Evolutionary conservation across 129 eudicot species (phyloP), one percentile per base, ranked within the genome.

Genomic region (Flaveria sonorensis): DNA sequence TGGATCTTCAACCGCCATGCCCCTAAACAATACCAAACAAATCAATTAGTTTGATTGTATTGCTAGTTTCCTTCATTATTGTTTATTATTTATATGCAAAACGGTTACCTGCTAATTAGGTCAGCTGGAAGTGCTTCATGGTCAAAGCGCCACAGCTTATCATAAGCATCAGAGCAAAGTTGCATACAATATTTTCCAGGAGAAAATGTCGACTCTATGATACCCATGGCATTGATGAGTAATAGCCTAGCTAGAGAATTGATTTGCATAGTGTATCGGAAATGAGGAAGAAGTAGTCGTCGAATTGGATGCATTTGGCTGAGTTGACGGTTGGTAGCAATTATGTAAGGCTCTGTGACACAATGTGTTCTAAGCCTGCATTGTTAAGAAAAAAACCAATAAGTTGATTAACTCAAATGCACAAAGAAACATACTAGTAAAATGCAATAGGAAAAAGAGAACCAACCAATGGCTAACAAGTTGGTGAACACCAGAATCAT

Each of bases 341-440:
- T 92, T 70, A 89, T 84, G 83, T 92, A 92, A 59, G 96, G 96
- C 85, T 92, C 97, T 3, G 83, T 82, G 8, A 68, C 77, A 81
- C 92, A 87, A 73, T 92, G 97, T 65, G 97, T 92, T 74, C 93
- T 83, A 71, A 92, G 75, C 97, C 97, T 92, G 81, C 80, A 78
- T 74, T 45, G 6, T 3, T 18, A 43, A 71, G 15, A 68, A 13
- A 14, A 21, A 26, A 46, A 40, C 39, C 39, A 67, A 47, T 10
- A 53, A 68, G 21, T 18, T 67, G 18, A 24, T 56, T 36, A 26
- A 13, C 21, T 56, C 40, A 39, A 1, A 51, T 24, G 3, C 64
- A 46, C 19, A 30, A 14, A 46, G 3, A 48, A 1, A 50, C 10
- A 40, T 18, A 16, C 28, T 0, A 7, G 6, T 9, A 12, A 39